phyloP scores from a whole-genome alignment of 768 basidiomycete species.

The Sporobolomyces pararoseus region DNA sequence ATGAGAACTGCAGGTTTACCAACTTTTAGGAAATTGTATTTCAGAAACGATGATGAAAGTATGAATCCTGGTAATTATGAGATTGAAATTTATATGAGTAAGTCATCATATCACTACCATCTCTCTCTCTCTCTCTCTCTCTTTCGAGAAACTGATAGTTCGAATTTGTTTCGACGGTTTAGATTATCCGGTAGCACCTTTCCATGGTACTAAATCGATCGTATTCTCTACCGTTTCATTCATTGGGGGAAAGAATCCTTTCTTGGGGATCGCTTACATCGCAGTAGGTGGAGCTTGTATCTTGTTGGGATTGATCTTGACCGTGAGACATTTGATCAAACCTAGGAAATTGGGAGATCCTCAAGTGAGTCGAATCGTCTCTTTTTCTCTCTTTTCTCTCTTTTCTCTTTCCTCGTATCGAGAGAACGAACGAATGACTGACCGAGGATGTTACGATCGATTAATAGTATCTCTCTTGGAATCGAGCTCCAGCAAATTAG shows the following conservation, averaged over 20 bases:
- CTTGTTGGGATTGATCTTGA: slow-evolving; percentile 76
- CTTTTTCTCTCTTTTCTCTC: neutral
- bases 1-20: slow-evolving; percentile 97
- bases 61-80: slow-evolving; percentile 71
- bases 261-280: slow-evolving; percentile 97
- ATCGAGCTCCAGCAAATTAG: slow-evolving; percentile 28
- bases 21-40: slow-evolving; percentile 92
- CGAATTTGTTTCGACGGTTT: neutral
- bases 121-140: neutral
- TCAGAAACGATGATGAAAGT: slow-evolving; percentile 73
- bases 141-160: neutral
- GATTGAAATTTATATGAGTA: slow-evolving; percentile 75
- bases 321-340: slow-evolving; percentile 85
- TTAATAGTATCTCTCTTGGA: slow-evolving; percentile 33
- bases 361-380: slow-evolving; percentile 4
- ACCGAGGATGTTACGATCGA: too few relatives aligned
- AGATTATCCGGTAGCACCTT: slow-evolving; percentile 91
- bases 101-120: slow-evolving; percentile 48
- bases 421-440: too few relatives aligned
- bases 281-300: slow-evolving; percentile 83
- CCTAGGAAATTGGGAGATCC: slow-evolving; percentile 64
- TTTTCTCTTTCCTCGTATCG: too few relatives aligned
- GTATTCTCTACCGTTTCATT: slow-evolving; percentile 97
- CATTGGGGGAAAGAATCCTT: slow-evolving; percentile 97
- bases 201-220: slow-evolving; percentile 90